Percentiles rank a stretch among this genome's conserved stretches.
Conservation (phyloP, 2,329 filamentous ascomycete species). For the Tolypocladium guangdongense region DNA sequence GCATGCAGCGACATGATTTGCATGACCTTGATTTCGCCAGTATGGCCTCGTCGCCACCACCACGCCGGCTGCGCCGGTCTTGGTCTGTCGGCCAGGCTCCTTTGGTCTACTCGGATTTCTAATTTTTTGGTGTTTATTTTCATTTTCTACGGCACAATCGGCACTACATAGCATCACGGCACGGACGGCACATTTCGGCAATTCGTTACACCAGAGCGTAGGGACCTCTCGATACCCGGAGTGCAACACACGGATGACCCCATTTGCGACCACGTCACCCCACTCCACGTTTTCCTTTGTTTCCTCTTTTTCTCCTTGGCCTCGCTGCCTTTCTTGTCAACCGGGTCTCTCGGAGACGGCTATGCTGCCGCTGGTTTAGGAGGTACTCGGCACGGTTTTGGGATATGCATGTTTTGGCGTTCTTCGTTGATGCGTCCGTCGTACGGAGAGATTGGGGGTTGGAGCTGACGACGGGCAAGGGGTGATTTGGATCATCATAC, state of each 20-base stretch:
- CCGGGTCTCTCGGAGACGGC: background rate
- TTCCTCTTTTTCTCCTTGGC: slow-evolving; percentile 5
- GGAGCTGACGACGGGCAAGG: background rate
- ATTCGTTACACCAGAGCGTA: slow-evolving; percentile 24
- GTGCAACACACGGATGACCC: slow-evolving; percentile 22
- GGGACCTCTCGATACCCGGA: slow-evolving; percentile 28
- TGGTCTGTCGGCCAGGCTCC: background rate
- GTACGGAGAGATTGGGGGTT: background rate
- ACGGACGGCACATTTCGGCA: slow-evolving; percentile 20
- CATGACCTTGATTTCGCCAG: background rate
- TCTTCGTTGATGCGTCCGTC: background rate
- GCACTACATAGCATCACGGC: slow-evolving; percentile 16
- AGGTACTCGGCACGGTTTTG: background rate
- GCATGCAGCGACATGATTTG: background rate
- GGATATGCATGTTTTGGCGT: slow-evolving; percentile 1
- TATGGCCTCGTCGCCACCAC: background rate
- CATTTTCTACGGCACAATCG: slow-evolving; percentile 3
- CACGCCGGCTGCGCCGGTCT: background rate
- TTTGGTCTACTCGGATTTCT: slow-evolving; percentile 4
- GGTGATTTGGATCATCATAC: background rate
- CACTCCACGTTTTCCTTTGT: slow-evolving; percentile 23
- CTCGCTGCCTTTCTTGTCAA: slow-evolving; percentile 5
- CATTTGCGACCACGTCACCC: slow-evolving; percentile 22
- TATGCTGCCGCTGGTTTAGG: background rate
- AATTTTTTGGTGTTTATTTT: slow-evolving; percentile 1